A percentile compares a stretch with the other conserved stretches of the same genome.
Evolutionary conservation across 305 asterid species (phyloP).

Genomic region (Fraxinus platypoda): DNA sequence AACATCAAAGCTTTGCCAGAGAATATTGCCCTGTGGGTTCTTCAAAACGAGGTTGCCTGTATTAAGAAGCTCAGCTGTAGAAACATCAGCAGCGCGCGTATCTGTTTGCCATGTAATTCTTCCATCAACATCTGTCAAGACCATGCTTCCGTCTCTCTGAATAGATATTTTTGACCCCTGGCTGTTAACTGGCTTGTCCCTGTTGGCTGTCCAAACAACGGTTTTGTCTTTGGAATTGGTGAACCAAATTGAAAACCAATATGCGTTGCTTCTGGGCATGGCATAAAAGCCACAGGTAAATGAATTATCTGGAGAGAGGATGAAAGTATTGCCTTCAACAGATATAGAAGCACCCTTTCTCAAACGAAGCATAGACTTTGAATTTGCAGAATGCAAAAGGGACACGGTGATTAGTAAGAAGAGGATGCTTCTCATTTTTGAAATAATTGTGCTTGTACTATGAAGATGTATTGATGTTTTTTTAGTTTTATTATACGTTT

Average conservation of each 20-base stretch:
- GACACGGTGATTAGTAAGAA: constrained; percentile 11
- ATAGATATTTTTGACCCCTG: constrained; percentile 40
- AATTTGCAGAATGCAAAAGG: constrained; percentile 16
- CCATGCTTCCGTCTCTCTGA: constrained; percentile 50
- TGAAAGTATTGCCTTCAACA: constrained; percentile 33
- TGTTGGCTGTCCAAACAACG: constrained; percentile 63
- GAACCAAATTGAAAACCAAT: constrained; percentile 65
- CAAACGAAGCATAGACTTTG: constrained; percentile 24
- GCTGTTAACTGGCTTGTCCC: constrained; percentile 53
- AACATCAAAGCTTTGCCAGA: constrained; percentile 65
- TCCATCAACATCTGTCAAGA: constrained; percentile 54
- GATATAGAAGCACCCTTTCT: constrained; percentile 43
- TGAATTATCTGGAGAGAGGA: constrained; percentile 45
- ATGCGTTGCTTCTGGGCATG: constrained; percentile 49
- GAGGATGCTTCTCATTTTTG: constrained; percentile 23
- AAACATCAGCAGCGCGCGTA: constrained; percentile 29
- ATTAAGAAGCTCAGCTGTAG: constrained; percentile 47
- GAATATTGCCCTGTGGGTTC: constrained; percentile 28
- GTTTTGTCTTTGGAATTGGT: constrained; percentile 54
- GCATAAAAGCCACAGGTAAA: constrained; percentile 62
- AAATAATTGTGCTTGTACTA: background rate
- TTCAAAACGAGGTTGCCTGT: constrained; percentile 54
- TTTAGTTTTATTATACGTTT: background rate
- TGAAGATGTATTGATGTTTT: background rate
- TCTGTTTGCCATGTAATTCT: constrained; percentile 59